Percentiles rank a stretch among this genome's conserved stretches.
These are phyloP conservation scores for Apiotrichum porosum DNA, from an alignment of 1,284 basidiomycete genomes.

Conservation along the genomic window DNA sequence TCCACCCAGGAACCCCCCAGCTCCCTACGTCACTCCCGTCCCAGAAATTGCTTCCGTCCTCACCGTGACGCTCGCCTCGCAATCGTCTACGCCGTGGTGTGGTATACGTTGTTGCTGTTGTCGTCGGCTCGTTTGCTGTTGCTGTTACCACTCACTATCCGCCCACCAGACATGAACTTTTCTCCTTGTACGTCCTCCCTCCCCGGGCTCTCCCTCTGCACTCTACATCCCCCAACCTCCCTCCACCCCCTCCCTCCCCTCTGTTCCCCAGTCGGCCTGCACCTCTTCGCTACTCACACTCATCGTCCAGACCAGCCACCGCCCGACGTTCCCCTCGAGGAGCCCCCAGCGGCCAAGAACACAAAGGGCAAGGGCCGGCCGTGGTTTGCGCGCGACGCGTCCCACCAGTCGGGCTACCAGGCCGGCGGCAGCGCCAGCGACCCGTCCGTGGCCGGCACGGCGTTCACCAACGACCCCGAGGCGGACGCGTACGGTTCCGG, in stretches of 20 bases:
- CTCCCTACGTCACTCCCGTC: no score
- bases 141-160: no score
- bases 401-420: conserved; percentile 53
- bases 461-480: conserved; percentile 43
- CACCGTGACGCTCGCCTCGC: no score
- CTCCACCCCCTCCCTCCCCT: background rate
- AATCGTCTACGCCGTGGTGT: no score
- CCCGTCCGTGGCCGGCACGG: conserved; percentile 34
- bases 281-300: no score
- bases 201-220: background rate
- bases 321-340: conserved; percentile 41
- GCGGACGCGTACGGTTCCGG: conserved; percentile 27
- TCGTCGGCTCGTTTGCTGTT: no score
- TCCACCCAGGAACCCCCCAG: no score
- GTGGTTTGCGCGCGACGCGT: conserved; percentile 55
- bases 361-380: conserved; percentile 48
- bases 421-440: conserved; percentile 54
- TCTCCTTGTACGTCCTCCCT: conserved; percentile 21
- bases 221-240: background rate
- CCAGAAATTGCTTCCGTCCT: no score
- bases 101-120: no score
- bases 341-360: conserved; percentile 21
- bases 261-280: background rate
- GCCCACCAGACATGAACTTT: conserved; percentile 25
- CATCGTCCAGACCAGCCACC: conserved; percentile 45